A percentile compares a stretch with the other conserved stretches of the same genome.
These are phyloP conservation scores for Lantana camara DNA, from an alignment of 257 asterid genomes.

Conservation along the genomic window DNA sequence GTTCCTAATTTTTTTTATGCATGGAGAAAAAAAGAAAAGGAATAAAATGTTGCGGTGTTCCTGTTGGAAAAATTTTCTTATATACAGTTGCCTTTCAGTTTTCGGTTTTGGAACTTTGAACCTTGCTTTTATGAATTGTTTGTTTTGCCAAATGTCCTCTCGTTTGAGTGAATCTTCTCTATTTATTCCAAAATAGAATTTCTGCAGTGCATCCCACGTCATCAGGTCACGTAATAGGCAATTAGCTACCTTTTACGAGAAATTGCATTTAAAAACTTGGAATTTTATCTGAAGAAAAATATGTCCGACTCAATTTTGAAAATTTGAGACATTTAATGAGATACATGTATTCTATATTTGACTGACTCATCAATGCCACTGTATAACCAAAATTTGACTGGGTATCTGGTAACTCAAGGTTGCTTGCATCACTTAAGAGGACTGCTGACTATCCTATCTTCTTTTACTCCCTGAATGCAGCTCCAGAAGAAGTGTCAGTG, in stretches of 20 bases:
- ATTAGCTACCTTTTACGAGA: background rate
- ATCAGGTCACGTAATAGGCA: background rate
- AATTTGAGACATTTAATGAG: constrained; percentile 1
- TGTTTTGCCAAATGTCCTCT: too few species aligned
- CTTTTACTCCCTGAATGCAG: constrained; percentile 43
- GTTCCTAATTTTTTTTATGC: background rate
- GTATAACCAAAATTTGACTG: background rate
- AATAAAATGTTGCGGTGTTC: background rate
- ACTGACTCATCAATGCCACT: background rate
- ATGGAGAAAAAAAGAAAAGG: too few species aligned
- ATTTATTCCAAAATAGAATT: too few species aligned
- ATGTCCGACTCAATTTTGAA: background rate
- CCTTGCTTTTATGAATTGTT: too few species aligned
- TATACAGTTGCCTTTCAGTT: too few species aligned
- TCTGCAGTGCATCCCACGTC: background rate
- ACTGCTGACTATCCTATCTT: constrained; percentile 5
- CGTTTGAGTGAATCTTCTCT: too few species aligned
- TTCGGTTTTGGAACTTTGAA: too few species aligned
- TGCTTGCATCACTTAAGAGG: background rate
- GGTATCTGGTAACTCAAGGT: constrained; percentile 4
- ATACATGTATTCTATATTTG: constrained; percentile 1
- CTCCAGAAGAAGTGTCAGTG: constrained; percentile 58
- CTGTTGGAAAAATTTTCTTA: too few species aligned
- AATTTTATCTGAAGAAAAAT: background rate
- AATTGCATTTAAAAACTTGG: background rate